Evolutionary conservation across 2,329 filamentous ascomycete species (phyloP).

Genomic region (Anisogramma anomala): DNA sequence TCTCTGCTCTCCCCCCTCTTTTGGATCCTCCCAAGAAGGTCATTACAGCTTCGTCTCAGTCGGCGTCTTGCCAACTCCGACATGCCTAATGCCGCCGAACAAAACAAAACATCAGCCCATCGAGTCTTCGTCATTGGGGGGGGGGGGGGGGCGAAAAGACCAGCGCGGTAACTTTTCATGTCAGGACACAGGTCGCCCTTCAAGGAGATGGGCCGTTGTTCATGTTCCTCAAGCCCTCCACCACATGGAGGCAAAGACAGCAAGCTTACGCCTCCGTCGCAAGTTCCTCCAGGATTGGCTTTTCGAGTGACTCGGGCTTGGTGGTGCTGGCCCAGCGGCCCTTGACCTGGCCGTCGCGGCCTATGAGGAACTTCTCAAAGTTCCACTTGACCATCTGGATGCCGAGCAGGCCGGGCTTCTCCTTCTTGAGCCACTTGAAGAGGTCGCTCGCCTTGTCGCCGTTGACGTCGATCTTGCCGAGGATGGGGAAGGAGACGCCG

Average conservation of each 20-base stretch:
- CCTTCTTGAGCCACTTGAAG: constrained; percentile 62
- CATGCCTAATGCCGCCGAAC: constrained; percentile 1
- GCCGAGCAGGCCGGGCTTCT: constrained; percentile 74
- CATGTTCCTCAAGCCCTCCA: too few relatives aligned
- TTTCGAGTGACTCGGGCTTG: constrained; percentile 73
- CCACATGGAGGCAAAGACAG: not conserved
- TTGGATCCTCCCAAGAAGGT: not conserved
- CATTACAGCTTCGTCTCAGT: constrained; percentile 5
- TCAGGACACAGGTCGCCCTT: not conserved
- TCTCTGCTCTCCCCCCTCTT: not conserved
- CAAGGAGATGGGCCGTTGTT: too few relatives aligned
- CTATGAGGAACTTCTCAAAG: constrained; percentile 96
- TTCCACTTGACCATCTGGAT: constrained; percentile 97
- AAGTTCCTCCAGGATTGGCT: constrained; percentile 63
- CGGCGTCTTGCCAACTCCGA: constrained; percentile 6
- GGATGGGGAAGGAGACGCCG: constrained; percentile 80
- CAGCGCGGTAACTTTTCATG: not conserved
- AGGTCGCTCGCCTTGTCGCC: constrained; percentile 69
- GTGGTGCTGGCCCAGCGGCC: constrained; percentile 77
- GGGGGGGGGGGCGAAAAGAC: not conserved
- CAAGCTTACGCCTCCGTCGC: constrained; percentile 35
- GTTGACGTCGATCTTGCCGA: constrained; percentile 91
- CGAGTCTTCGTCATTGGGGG: not conserved
- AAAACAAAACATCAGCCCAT: constrained; percentile 6
- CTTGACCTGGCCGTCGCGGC: constrained; percentile 74